Conservation (phyloP, 768 basidiomycete genomes). For the Lactarius evosmus region DNA sequence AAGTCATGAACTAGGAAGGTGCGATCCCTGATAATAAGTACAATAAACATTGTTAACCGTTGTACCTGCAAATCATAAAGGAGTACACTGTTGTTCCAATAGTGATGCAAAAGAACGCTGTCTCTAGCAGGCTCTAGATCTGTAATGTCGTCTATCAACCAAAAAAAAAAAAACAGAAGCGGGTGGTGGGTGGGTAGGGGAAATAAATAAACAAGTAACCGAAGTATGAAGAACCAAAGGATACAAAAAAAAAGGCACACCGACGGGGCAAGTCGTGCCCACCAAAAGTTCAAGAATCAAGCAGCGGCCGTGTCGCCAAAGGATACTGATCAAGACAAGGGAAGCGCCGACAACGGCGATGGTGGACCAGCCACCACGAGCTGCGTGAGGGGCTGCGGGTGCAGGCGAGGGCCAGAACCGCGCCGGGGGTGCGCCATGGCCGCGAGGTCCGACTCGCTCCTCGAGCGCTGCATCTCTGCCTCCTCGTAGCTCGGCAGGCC, state of each 20-base stretch:
- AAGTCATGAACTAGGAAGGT: background rate
- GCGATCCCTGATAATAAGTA: background rate
- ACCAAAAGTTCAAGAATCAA: too few relatives aligned
- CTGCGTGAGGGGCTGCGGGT: background rate
- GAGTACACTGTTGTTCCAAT: background rate
- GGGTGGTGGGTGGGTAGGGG: background rate
- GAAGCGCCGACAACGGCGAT: background rate
- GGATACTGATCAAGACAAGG: background rate
- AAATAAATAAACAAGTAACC: background rate
- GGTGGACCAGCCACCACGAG: background rate
- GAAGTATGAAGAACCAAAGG: background rate
- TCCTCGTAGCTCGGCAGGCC: slow-evolving; percentile 90
- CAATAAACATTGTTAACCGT: background rate
- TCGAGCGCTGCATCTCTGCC: slow-evolving; percentile 34
- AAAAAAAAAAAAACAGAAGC: background rate
- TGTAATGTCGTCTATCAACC: background rate
- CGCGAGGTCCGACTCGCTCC: slow-evolving; percentile 29
- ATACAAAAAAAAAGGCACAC: background rate
- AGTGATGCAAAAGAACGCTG: background rate
- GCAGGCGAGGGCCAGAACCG: too few relatives aligned
- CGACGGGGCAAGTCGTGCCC: too few relatives aligned
- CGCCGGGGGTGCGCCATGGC: slow-evolving; percentile 3
- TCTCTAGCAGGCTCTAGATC: background rate
- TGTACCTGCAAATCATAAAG: background rate
- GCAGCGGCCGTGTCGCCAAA: too few relatives aligned